Percentiles rank a stretch among this genome's conserved stretches.
Evolutionary conservation across 2,329 filamentous ascomycete genomes (phyloP).

Genomic region (Coleophoma cylindrospora): DNA sequence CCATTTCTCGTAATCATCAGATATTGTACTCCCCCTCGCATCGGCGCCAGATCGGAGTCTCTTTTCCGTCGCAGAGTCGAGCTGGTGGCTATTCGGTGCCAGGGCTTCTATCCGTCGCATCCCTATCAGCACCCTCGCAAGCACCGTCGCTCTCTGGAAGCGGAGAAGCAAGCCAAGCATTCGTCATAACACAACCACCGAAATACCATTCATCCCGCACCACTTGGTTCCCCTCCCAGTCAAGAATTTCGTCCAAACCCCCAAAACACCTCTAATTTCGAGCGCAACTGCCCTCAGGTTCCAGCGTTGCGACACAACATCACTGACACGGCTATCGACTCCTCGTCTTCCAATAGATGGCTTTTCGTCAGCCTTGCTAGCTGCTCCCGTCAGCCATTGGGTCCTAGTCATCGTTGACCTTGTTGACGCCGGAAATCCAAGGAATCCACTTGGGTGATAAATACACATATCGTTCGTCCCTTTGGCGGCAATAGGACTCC

Average conservation of each 20-base stretch:
- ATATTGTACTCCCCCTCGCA: too few species aligned
- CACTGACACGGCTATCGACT: too few species aligned
- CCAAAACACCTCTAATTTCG: not conserved
- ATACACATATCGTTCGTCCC: not conserved
- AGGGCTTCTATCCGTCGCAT: too few species aligned
- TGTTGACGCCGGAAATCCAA: not conserved
- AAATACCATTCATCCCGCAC: not conserved
- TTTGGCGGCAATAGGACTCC: not conserved
- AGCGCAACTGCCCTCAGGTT: not conserved
- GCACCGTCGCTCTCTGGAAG: not conserved
- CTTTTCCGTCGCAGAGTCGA: not conserved
- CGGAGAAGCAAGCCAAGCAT: too few species aligned
- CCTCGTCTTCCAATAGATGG: not conserved
- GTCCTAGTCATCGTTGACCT: not conserved
- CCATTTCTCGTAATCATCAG: too few species aligned
- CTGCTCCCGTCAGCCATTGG: not conserved
- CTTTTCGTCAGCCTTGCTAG: conserved; percentile 3
- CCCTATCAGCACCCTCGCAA: not conserved
- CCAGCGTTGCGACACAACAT: too few species aligned
- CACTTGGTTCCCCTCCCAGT: not conserved
- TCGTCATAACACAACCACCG: not conserved
- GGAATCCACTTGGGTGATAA: not conserved
- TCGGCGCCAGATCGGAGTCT: not conserved
- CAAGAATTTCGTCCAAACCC: not conserved
- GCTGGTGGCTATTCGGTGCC: not conserved